Conservation (phyloP, 2,329 filamentous ascomycete species). For the Fusarium coicis region DNA sequence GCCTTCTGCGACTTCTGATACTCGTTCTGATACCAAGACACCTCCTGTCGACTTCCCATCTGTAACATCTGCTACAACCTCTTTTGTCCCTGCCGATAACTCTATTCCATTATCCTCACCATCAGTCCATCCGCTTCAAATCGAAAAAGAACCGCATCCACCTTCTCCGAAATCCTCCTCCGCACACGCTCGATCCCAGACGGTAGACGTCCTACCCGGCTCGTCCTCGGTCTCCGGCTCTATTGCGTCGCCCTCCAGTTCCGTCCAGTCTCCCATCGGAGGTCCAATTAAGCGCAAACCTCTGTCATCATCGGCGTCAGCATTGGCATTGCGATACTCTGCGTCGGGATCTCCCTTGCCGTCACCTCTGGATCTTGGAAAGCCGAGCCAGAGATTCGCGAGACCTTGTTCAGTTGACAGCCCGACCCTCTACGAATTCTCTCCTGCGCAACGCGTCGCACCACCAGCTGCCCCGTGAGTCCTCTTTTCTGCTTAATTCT, state of each 20-base stretch:
- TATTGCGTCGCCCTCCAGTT: constrained; percentile 16
- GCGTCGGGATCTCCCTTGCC: constrained; percentile 42
- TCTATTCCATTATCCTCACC: constrained; percentile 34
- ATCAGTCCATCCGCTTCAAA: constrained; percentile 29
- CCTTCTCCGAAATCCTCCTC: constrained; percentile 30
- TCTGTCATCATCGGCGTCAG: constrained; percentile 60
- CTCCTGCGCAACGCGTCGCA: constrained; percentile 42
- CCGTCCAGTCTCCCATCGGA: constrained; percentile 34
- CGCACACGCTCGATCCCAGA: constrained; percentile 42
- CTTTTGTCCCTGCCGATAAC: constrained; percentile 31
- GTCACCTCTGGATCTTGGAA: constrained; percentile 55
- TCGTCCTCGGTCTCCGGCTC: constrained; percentile 35
- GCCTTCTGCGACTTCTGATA: constrained; percentile 41
- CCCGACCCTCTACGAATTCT: constrained; percentile 71
- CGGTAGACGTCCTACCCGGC: constrained; percentile 36
- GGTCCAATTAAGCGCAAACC: constrained; percentile 69
- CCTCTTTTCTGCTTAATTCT: background rate
- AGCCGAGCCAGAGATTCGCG: constrained; percentile 65
- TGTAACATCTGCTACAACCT: constrained; percentile 26
- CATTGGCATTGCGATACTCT: constrained; percentile 41
- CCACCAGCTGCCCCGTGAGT: constrained; percentile 45
- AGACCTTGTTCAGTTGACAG: constrained; percentile 68
- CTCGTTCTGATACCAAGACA: constrained; percentile 40
- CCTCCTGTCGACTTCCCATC: constrained; percentile 31
- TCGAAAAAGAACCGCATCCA: constrained; percentile 16